These are phyloP conservation scores for Rhytidhysteron rufulum DNA, from an alignment of 2,329 filamentous ascomycete species.

Conservation along the genomic window DNA sequence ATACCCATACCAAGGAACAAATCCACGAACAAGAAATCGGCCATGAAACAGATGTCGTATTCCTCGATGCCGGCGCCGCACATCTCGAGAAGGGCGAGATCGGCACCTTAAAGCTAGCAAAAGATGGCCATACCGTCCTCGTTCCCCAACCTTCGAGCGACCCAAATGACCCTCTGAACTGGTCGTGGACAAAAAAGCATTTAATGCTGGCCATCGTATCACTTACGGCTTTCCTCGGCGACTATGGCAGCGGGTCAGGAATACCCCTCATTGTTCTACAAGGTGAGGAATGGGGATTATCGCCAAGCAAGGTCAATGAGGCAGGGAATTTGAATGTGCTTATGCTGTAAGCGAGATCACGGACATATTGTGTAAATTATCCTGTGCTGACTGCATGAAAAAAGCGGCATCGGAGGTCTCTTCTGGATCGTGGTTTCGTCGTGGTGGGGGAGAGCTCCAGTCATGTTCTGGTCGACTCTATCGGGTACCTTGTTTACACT, in stretches of 20 bases:
- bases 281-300: constrained; percentile 46
- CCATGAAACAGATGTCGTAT: constrained; percentile 16
- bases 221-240: constrained; percentile 45
- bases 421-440: constrained; percentile 16
- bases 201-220: constrained; percentile 48
- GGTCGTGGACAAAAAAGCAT: constrained; percentile 49
- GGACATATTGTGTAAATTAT: neutral
- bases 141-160: constrained; percentile 53
- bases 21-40: constrained; percentile 16
- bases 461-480: constrained; percentile 43
- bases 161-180: constrained; percentile 53
- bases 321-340: constrained; percentile 52
- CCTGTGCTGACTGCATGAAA: constrained; percentile 2
- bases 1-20: constrained; percentile 8
- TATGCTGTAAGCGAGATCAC: constrained; percentile 38
- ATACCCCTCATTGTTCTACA: constrained; percentile 27
- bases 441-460: constrained; percentile 31
- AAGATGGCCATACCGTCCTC: constrained; percentile 42
- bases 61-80: constrained; percentile 18
- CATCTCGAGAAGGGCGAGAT: constrained; percentile 17
- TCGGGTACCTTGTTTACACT: constrained; percentile 38
- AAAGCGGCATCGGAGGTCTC: constrained; percentile 34
- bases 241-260: constrained; percentile 44
- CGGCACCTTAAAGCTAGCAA: constrained; percentile 30
- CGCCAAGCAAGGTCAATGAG: constrained; percentile 49